These are phyloP conservation scores for Evernia prunastri DNA, from an alignment of 495 filamentous ascomycete genomes.

Conservation along the genomic window DNA sequence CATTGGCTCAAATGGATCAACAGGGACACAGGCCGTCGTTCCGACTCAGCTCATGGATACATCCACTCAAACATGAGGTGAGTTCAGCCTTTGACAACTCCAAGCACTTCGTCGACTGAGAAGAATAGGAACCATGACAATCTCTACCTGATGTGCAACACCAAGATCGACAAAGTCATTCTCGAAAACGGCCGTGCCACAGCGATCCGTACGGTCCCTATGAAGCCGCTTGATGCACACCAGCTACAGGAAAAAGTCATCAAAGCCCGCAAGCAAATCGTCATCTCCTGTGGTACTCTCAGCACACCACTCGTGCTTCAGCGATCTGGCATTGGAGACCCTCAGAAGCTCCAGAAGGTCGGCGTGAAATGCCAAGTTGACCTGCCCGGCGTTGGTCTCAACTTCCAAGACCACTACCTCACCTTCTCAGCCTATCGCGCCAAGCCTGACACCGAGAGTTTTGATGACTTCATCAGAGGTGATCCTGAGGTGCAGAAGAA, in stretches of 20 bases:
- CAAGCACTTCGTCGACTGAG: not conserved
- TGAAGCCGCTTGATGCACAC: conserved; percentile 45
- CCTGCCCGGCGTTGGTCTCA: conserved; percentile 74
- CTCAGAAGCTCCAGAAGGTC: conserved; percentile 63
- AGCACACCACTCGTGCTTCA: conserved; percentile 74
- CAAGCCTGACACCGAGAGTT: conserved; percentile 70
- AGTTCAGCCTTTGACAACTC: not conserved
- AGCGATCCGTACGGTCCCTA: conserved; percentile 52
- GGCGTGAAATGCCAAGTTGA: conserved; percentile 68
- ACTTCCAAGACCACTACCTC: conserved; percentile 84
- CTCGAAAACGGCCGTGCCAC: conserved; percentile 64
- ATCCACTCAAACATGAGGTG: conserved; percentile 58
- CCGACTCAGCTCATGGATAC: conserved; percentile 71
- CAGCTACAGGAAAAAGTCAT: conserved; percentile 50
- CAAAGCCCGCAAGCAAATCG: conserved; percentile 68
- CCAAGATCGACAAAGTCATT: conserved; percentile 76
- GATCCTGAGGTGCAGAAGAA: conserved; percentile 63
- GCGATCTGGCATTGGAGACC: conserved; percentile 62
- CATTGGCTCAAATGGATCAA: conserved; percentile 63
- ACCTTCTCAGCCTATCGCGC: conserved; percentile 70
- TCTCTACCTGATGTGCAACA: conserved; percentile 69
- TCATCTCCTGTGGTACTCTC: conserved; percentile 73
- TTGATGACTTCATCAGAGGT: conserved; percentile 74
- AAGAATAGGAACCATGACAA: conserved; percentile 49
- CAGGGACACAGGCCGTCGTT: conserved; percentile 36